Evolutionary conservation across 768 basidiomycete genomes (phyloP).

Genomic region (Pleurotus ostreatus): DNA sequence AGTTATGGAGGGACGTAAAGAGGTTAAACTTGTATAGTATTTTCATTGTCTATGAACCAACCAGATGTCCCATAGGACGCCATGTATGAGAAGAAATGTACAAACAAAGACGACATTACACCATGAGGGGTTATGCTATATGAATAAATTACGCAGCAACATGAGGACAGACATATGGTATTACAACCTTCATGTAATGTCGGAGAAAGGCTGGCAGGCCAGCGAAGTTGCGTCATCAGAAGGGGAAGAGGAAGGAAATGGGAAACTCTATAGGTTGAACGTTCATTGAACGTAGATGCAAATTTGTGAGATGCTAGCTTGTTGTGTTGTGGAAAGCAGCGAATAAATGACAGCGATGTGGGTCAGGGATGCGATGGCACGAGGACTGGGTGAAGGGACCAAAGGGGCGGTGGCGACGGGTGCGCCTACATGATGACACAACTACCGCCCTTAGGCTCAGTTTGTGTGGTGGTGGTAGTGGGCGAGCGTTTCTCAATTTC

Average conservation of each 20-base stretch:
- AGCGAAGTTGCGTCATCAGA: not conserved
- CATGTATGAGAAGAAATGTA: conserved; percentile 8
- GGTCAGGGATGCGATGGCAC: not conserved
- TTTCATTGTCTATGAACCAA: conserved; percentile 10
- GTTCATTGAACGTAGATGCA: conserved; percentile 7
- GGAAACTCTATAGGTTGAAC: too few species aligned
- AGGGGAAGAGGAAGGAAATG: conserved; percentile 9
- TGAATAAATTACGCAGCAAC: conserved; percentile 6
- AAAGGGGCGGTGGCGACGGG: conserved; percentile 13
- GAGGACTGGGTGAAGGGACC: not conserved
- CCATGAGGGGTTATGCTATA: conserved; percentile 7
- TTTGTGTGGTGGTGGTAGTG: conserved; percentile 35
- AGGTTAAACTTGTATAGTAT: conserved; percentile 7
- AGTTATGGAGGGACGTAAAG: conserved; percentile 6
- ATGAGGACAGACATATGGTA: not conserved
- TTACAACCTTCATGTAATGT: conserved; percentile 2
- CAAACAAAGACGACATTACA: conserved; percentile 8
- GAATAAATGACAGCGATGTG: conserved; percentile 5
- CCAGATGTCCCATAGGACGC: conserved; percentile 7
- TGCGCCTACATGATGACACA: conserved; percentile 51
- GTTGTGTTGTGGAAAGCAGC: not conserved
- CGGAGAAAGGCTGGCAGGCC: not conserved
- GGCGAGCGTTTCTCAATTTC: conserved; percentile 79
- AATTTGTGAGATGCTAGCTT: conserved; percentile 8
- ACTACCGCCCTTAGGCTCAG: conserved; percentile 30